A percentile compares a stretch with the other conserved stretches of the same genome.
These are phyloP conservation scores for Claviceps fusiformis DNA, from an alignment of 2,329 filamentous ascomycete genomes.

Conservation along the genomic window DNA sequence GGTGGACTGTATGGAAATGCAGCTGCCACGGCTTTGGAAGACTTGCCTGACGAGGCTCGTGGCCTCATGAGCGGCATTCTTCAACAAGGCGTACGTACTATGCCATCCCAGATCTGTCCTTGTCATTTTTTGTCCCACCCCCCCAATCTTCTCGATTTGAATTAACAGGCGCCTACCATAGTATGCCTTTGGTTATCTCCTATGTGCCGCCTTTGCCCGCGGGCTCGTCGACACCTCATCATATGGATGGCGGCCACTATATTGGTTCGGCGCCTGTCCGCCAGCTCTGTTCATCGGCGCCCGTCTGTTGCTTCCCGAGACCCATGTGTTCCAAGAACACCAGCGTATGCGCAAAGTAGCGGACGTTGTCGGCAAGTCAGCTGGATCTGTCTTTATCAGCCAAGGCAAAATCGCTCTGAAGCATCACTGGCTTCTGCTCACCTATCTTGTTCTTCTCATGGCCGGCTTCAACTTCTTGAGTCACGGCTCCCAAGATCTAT, in stretches of 20 bases:
- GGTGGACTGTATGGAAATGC: slow-evolving; percentile 69
- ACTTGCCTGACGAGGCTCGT: slow-evolving; percentile 52
- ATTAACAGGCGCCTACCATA: slow-evolving; percentile 6
- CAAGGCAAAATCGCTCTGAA: slow-evolving; percentile 70
- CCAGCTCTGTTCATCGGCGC: slow-evolving; percentile 70
- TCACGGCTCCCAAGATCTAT: slow-evolving; percentile 55
- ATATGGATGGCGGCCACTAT: slow-evolving; percentile 72
- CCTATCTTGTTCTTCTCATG: slow-evolving; percentile 78
- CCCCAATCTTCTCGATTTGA: no score
- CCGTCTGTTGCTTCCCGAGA: slow-evolving; percentile 68
- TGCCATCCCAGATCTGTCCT: background rate
- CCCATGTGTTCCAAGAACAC: slow-evolving; percentile 55
- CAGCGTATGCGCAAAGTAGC: slow-evolving; percentile 43
- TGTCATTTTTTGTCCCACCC: no score
- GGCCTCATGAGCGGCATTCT: slow-evolving; percentile 65
- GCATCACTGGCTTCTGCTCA: slow-evolving; percentile 65
- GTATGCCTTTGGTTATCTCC: slow-evolving; percentile 53
- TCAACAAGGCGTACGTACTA: slow-evolving; percentile 46
- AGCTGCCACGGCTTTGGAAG: slow-evolving; percentile 65
- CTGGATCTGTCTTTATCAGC: slow-evolving; percentile 47
- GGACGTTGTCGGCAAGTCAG: slow-evolving; percentile 18
- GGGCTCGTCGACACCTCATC: slow-evolving; percentile 63
- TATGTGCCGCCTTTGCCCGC: slow-evolving; percentile 43
- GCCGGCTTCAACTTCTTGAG: slow-evolving; percentile 89
- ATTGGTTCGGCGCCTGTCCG: slow-evolving; percentile 77